Evolutionary conservation across 2,329 filamentous ascomycete genomes (phyloP).

Genomic region (Aspergillus sp.): DNA sequence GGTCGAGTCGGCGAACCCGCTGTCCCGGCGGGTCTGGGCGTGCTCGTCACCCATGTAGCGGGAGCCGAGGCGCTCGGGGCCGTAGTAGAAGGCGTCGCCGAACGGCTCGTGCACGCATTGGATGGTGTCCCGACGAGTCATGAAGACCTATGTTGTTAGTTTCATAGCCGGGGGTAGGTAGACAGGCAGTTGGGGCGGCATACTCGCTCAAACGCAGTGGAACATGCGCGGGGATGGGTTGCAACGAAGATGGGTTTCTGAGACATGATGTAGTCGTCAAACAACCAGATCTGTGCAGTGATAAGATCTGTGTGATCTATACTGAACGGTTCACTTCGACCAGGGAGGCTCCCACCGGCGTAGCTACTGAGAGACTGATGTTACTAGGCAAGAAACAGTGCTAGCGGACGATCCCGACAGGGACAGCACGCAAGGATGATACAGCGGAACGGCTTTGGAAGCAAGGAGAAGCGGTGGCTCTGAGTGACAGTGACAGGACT

Average conservation of each 20-base stretch:
- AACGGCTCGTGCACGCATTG: slow-evolving; percentile 93
- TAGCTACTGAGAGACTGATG: slow-evolving; percentile 12
- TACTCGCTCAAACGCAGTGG: slow-evolving; percentile 95
- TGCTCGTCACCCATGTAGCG: slow-evolving; percentile 72
- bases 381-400: neutral
- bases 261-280: slow-evolving; percentile 54
- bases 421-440: neutral
- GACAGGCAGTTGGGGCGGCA: slow-evolving; percentile 27
- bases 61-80: slow-evolving; percentile 78
- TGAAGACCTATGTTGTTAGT: slow-evolving; percentile 70
- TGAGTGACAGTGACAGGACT: too few species aligned
- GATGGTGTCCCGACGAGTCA: slow-evolving; percentile 82
- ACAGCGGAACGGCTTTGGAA: neutral
- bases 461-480: neutral
- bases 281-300: neutral
- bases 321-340: slow-evolving; percentile 14
- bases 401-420: neutral
- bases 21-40: slow-evolving; percentile 33
- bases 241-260: slow-evolving; percentile 84
- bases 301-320: neutral
- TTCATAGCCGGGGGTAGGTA: too few species aligned
- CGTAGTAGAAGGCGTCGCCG: slow-evolving; percentile 94
- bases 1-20: slow-evolving; percentile 46
- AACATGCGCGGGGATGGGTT: slow-evolving; percentile 92
- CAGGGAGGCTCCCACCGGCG: slow-evolving; percentile 22